These are phyloP conservation scores for Candida mattraensis DNA, from an alignment of 805 yeast species.

Conservation along the genomic window DNA sequence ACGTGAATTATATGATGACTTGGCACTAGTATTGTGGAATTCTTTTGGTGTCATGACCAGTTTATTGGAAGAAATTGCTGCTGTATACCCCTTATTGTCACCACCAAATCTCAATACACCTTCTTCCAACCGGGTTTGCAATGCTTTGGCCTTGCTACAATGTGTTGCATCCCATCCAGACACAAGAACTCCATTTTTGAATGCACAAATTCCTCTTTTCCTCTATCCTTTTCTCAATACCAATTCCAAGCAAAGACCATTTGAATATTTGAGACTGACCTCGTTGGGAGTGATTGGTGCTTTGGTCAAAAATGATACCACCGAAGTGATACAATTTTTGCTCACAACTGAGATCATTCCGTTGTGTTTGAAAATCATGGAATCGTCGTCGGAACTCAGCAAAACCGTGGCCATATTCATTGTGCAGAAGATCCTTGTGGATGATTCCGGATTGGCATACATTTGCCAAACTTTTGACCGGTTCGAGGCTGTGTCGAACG, in stretches of 20 bases:
- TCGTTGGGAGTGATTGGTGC: constrained; percentile 97
- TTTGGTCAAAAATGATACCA: constrained; percentile 90
- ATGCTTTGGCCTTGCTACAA: constrained; percentile 90
- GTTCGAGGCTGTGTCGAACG: constrained; percentile 90
- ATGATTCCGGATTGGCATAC: constrained; percentile 87
- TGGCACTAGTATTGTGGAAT: constrained; percentile 92
- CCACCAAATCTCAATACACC: constrained; percentile 85
- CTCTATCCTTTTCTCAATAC: constrained; percentile 93
- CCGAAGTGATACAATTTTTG: constrained; percentile 89
- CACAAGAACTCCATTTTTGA: constrained; percentile 79
- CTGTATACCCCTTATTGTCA: constrained; percentile 84
- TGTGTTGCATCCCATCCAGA: constrained; percentile 96
- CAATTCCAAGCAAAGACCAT: constrained; percentile 85
- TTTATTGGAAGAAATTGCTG: constrained; percentile 80
- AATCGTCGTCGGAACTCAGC: constrained; percentile 86
- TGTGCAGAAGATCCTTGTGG: constrained; percentile 87
- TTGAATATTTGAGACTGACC: constrained; percentile 90
- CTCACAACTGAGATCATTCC: constrained; percentile 97
- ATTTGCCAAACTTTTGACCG: constrained; percentile 95
- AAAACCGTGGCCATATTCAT: constrained; percentile 97
- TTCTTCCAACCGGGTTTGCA: constrained; percentile 91
- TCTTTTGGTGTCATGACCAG: constrained; percentile 96
- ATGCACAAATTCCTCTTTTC: constrained; percentile 90
- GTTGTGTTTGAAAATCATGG: constrained; percentile 91
- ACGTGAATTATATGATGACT: constrained; percentile 90